These are phyloP conservation scores for Globisporangium uncinulatum DNA, from an alignment of 352 stramenopile species.

Conservation along the genomic window DNA sequence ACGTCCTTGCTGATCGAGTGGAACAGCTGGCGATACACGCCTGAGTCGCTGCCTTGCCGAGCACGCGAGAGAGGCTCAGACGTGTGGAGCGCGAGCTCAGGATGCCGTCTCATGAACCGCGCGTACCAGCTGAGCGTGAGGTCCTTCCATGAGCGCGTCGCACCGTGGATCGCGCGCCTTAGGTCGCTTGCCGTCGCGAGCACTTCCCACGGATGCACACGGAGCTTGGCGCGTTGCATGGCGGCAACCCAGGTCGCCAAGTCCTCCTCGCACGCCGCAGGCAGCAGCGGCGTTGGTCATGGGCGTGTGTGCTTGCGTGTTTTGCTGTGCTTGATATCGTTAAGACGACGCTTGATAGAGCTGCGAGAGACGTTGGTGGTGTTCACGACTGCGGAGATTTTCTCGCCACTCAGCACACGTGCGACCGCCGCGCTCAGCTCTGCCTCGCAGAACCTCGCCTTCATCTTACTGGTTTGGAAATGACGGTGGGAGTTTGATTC, in stretches of 20 bases:
- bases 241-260: background rate
- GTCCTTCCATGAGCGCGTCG: background rate
- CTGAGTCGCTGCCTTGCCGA: no score
- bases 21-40: no score
- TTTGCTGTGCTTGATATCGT: no score
- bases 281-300: background rate
- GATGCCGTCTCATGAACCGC: no score
- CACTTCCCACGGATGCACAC: background rate
- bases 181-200: background rate
- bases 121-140: background rate
- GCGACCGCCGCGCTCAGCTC: background rate
- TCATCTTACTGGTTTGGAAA: no score
- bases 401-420: background rate
- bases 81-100: no score
- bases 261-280: background rate
- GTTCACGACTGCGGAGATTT: background rate
- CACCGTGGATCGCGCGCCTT: background rate
- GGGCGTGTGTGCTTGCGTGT: background rate
- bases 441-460: no score
- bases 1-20: no score
- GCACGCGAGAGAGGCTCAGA: no score
- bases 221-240: background rate
- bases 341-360: no score
- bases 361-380: background rate
- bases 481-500: no score